phyloP scores from a whole-genome alignment of 2,329 filamentous ascomycete genomes.

The Fusarium sp. region DNA sequence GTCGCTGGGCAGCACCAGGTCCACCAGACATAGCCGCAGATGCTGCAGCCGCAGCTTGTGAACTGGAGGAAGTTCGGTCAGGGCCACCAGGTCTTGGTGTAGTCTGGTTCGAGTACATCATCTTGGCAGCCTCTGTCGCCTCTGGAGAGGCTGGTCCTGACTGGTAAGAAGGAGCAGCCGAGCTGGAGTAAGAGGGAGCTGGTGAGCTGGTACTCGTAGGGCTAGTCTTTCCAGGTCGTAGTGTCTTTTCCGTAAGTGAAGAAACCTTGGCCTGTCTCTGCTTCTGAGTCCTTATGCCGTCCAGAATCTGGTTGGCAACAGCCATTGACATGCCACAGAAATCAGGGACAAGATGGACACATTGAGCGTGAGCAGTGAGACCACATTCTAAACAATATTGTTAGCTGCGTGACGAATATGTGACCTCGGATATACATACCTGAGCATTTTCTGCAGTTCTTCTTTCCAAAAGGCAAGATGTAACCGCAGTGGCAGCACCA shows the following conservation, averaged over 20 bases:
- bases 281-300: slow-evolving; percentile 85
- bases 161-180: slow-evolving; percentile 42
- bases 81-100: slow-evolving; percentile 64
- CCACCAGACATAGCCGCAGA: slow-evolving; percentile 68
- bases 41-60: slow-evolving; percentile 69
- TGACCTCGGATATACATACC: slow-evolving; percentile 63
- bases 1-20: slow-evolving; percentile 51
- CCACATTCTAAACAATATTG: slow-evolving; percentile 74
- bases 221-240: slow-evolving; percentile 67
- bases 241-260: slow-evolving; percentile 73
- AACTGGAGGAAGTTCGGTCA: slow-evolving; percentile 65
- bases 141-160: slow-evolving; percentile 54
- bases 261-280: slow-evolving; percentile 69
- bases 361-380: slow-evolving; percentile 90
- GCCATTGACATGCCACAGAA: slow-evolving; percentile 99
- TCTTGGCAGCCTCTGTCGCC: slow-evolving; percentile 73
- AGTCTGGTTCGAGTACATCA: slow-evolving; percentile 69
- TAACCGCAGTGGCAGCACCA: slow-evolving; percentile 99
- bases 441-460: slow-evolving; percentile 92
- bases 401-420: slow-evolving; percentile 46
- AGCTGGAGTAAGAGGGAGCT: slow-evolving; percentile 53
- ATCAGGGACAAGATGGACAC: slow-evolving; percentile 94
- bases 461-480: slow-evolving; percentile 92
- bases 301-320: slow-evolving; percentile 91
- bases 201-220: slow-evolving; percentile 53